Conservation (phyloP, 345 rosid species). For the Salix exigua region DNA sequence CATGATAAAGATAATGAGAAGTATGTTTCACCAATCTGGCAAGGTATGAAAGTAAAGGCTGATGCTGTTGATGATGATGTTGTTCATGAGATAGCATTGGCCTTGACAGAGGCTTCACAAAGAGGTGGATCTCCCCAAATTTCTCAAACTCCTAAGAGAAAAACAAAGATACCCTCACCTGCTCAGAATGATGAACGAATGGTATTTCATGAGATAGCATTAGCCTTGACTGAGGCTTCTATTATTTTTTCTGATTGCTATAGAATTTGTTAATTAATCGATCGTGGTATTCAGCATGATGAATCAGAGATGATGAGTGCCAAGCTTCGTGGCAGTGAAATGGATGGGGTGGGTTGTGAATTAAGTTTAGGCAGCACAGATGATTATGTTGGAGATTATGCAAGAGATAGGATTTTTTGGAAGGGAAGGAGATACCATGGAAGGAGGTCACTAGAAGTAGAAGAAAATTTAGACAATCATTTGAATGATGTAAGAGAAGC, state of each 20-base stretch:
- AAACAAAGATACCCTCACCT: constrained; percentile 48
- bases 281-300: constrained; percentile 41
- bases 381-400: constrained; percentile 51
- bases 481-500: constrained; percentile 78
- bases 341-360: constrained; percentile 63
- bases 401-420: constrained; percentile 37
- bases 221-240: neutral
- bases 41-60: constrained; percentile 43
- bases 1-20: constrained; percentile 48
- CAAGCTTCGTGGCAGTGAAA: constrained; percentile 55
- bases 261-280: constrained; percentile 19
- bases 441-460: constrained; percentile 42
- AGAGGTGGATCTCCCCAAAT: constrained; percentile 64
- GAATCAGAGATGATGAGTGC: constrained; percentile 62
- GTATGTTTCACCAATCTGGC: constrained; percentile 55
- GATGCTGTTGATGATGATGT: constrained; percentile 64
- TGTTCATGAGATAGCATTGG: constrained; percentile 73
- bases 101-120: constrained; percentile 69
- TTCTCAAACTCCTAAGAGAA: constrained; percentile 51
- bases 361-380: constrained; percentile 75
- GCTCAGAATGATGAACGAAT: constrained; percentile 39
- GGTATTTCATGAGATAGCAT: constrained; percentile 33
- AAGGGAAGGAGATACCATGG: constrained; percentile 44
- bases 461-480: constrained; percentile 39
- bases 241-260: neutral